These are phyloP conservation scores for Aspergillus funiculosus DNA, from an alignment of 495 filamentous ascomycete species.

Conservation along the genomic window DNA sequence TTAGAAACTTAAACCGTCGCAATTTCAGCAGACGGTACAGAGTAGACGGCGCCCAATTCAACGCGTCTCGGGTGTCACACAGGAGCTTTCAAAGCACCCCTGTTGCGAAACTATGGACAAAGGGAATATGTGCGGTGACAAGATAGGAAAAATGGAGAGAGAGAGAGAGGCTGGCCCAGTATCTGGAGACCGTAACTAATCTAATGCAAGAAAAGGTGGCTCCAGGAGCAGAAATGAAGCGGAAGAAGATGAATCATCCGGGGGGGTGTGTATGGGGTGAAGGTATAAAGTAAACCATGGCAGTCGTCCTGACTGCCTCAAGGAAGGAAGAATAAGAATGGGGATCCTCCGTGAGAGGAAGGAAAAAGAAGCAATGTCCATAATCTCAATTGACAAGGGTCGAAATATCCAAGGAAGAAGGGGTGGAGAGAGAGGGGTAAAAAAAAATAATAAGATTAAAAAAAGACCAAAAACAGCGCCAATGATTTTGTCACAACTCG, in stretches of 20 bases:
- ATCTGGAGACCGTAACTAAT: slow-evolving; percentile 21
- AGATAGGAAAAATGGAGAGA: slow-evolving; percentile 17
- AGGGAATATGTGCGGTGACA: slow-evolving; percentile 26
- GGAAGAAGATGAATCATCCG: slow-evolving; percentile 7
- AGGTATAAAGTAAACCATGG: slow-evolving; percentile 6
- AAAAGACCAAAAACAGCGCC: slow-evolving; percentile 24
- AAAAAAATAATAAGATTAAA: slow-evolving; percentile 18
- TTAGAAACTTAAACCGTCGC: slow-evolving; percentile 8
- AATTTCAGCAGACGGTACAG: neutral
- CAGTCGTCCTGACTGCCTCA: slow-evolving; percentile 9
- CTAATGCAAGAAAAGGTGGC: slow-evolving; percentile 18
- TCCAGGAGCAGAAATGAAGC: slow-evolving; percentile 6
- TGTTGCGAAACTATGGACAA: slow-evolving; percentile 17
- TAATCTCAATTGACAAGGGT: slow-evolving; percentile 13
- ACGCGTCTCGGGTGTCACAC: slow-evolving; percentile 11
- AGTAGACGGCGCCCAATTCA: slow-evolving; percentile 11
- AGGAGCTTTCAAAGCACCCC: slow-evolving; percentile 25
- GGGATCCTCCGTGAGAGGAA: slow-evolving; percentile 6
- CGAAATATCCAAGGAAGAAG: slow-evolving; percentile 19
- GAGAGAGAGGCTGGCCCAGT: slow-evolving; percentile 22
- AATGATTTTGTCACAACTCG: slow-evolving; percentile 28
- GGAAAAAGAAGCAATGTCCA: slow-evolving; percentile 9
- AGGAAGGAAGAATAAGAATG: slow-evolving; percentile 11
- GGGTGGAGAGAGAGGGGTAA: slow-evolving; percentile 18
- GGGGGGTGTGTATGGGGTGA: neutral